These are phyloP conservation scores for Harrya chromipes DNA, from an alignment of 768 basidiomycete species.

Conservation along the genomic window DNA sequence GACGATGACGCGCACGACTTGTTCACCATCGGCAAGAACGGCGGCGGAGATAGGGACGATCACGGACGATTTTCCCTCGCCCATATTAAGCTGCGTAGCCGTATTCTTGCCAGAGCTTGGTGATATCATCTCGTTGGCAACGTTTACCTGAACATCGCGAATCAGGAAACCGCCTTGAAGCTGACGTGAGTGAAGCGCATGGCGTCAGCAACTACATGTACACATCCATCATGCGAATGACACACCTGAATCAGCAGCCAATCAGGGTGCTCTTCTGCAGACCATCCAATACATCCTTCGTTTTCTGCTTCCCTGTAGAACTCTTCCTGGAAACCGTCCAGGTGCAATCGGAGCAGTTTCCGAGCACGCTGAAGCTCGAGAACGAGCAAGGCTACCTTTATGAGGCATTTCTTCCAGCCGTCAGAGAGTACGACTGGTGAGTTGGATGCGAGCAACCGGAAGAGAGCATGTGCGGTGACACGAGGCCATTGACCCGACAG, in stretches of 20 bases:
- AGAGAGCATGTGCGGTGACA: conserved; percentile 27
- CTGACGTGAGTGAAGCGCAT: conserved; percentile 18
- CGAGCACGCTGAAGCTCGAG: conserved; percentile 36
- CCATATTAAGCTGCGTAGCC: conserved; percentile 51
- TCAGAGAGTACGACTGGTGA: conserved; percentile 8
- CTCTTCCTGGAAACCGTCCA: conserved; percentile 5
- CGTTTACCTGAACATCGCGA: conserved; percentile 25
- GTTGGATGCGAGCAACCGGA: conserved; percentile 27
- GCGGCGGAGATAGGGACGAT: conserved; percentile 33
- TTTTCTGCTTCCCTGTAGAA: conserved; percentile 17
- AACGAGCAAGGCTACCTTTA: conserved; percentile 25
- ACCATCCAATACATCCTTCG: conserved; percentile 18
- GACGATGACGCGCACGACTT: conserved; percentile 31
- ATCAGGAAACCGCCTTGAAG: conserved; percentile 26
- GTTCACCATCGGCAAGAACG: conserved; percentile 25
- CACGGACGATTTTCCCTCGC: conserved; percentile 48
- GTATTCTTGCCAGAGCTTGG: conserved; percentile 32
- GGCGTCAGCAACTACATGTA: neutral
- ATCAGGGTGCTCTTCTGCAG: conserved; percentile 12
- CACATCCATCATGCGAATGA: neutral
- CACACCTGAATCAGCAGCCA: conserved; percentile 24
- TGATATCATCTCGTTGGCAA: conserved; percentile 33
- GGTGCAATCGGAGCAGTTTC: conserved; percentile 27
- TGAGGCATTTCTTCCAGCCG: conserved; percentile 30
- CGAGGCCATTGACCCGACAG: conserved; percentile 35